Conservation (phyloP, 1,284 basidiomycete genomes). For the Lentinula novae-zelandiae region DNA sequence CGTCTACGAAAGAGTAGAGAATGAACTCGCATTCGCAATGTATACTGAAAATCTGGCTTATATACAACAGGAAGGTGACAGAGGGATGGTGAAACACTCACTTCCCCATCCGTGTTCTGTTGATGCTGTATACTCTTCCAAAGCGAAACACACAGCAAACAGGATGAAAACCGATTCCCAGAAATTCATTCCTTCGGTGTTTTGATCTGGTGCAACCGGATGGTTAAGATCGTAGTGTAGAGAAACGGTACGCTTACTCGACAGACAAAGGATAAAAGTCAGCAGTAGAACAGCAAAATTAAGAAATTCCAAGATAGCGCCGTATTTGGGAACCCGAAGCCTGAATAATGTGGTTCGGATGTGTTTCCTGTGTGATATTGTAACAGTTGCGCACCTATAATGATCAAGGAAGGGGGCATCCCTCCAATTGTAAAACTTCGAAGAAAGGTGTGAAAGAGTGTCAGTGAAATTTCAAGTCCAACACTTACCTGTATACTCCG, state of each 20-base stretch:
- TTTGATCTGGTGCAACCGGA: slow-evolving; percentile 42
- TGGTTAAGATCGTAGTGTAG: no score
- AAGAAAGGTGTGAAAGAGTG: slow-evolving; percentile 14
- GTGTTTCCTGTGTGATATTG: background rate
- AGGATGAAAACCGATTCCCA: slow-evolving; percentile 76
- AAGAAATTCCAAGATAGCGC: slow-evolving; percentile 74
- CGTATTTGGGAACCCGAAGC: slow-evolving; percentile 79
- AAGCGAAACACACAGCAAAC: slow-evolving; percentile 70
- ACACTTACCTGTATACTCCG: slow-evolving; percentile 25
- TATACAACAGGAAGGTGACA: slow-evolving; percentile 16
- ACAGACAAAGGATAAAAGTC: slow-evolving; percentile 72
- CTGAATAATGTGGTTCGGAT: slow-evolving; percentile 28
- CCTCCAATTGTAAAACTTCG: slow-evolving; percentile 71
- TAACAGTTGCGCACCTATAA: slow-evolving; percentile 47
- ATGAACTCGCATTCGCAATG: slow-evolving; percentile 63
- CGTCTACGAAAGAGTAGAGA: background rate
- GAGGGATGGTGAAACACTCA: slow-evolving; percentile 42
- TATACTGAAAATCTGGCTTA: slow-evolving; percentile 53
- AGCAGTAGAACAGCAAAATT: slow-evolving; percentile 68
- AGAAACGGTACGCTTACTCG: slow-evolving; percentile 40
- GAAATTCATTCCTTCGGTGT: slow-evolving; percentile 43
- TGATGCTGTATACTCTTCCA: slow-evolving; percentile 79
- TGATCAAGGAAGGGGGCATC: slow-evolving; percentile 81
- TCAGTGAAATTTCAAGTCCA: background rate
- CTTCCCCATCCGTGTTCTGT: slow-evolving; percentile 84